These are phyloP conservation scores for Coemansia aciculifera DNA, from an alignment of 192 early-diverging fungal genomes.

Conservation along the genomic window DNA sequence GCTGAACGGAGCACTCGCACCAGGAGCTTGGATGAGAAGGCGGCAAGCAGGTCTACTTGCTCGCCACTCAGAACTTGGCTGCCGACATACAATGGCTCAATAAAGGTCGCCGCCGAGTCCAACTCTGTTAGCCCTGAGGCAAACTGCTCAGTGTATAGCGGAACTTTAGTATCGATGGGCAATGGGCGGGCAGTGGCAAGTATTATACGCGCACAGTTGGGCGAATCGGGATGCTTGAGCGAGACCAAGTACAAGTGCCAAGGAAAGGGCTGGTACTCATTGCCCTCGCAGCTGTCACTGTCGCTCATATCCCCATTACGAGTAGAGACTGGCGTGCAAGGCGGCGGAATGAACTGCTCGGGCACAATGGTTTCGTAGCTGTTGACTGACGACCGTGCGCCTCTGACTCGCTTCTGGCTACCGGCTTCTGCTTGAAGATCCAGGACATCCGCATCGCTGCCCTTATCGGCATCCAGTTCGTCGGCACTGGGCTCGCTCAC, in stretches of 20 bases:
- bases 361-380: conserved; percentile 23
- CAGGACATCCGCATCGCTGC: background rate
- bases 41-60: conserved; percentile 48
- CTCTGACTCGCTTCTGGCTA: conserved; percentile 21
- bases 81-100: conserved; percentile 23
- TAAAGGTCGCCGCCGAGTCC: conserved; percentile 10
- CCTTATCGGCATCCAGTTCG: background rate
- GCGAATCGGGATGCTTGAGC: conserved; percentile 27
- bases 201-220: background rate
- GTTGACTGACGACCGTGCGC: conserved; percentile 23
- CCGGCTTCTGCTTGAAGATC: background rate
- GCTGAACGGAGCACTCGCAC: conserved; percentile 51
- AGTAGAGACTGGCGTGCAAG: background rate
- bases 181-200: conserved; percentile 25
- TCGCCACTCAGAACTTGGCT: conserved; percentile 29
- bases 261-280: conserved; percentile 12
- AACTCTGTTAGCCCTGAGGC: conserved; percentile 1
- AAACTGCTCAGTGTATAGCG: conserved; percentile 36
- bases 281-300: conserved; percentile 2
- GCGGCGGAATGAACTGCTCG: conserved; percentile 12
- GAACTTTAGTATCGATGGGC: conserved; percentile 27
- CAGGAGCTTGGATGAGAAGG: conserved; percentile 59
- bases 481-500: conserved; percentile 19
- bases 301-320: background rate
- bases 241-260: conserved; percentile 36